phyloP scores from a whole-genome alignment of 2,329 filamentous ascomycete genomes.

The Sodiomyces alkalinus region DNA sequence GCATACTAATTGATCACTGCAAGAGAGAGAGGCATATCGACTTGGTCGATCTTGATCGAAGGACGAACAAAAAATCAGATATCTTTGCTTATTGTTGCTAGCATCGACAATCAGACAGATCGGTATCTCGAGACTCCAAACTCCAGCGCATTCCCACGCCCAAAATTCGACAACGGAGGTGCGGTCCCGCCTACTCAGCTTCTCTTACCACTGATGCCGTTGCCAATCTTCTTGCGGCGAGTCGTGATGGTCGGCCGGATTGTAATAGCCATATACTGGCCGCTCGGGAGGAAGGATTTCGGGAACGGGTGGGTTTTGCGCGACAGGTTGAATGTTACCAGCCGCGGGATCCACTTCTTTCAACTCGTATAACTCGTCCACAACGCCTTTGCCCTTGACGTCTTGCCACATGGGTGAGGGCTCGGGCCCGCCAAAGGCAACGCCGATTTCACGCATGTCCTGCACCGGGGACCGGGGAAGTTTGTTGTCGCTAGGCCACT shows the following conservation, averaged over 20 bases:
- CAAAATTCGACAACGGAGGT: too few relatives aligned
- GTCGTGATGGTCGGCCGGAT: slow-evolving; percentile 9
- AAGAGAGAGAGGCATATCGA: too few relatives aligned
- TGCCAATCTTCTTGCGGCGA: slow-evolving; percentile 8
- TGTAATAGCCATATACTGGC: slow-evolving; percentile 6
- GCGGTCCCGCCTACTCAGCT: too few relatives aligned
- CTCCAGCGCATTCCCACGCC: too few relatives aligned
- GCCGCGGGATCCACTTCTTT: slow-evolving; percentile 25
- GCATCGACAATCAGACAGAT: too few relatives aligned
- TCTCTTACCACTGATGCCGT: slow-evolving; percentile 5
- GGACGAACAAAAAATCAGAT: too few relatives aligned
- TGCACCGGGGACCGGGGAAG: slow-evolving; percentile 4
- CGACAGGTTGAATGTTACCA: slow-evolving; percentile 3
- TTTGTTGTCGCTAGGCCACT: slow-evolving; percentile 19
- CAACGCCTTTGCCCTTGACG: slow-evolving; percentile 24
- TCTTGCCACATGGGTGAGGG: slow-evolving; percentile 16
- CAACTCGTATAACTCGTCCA: slow-evolving; percentile 31
- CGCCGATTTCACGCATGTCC: slow-evolving; percentile 21
- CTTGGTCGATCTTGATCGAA: too few relatives aligned
- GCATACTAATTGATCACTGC: too few relatives aligned
- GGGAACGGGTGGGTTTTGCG: slow-evolving; percentile 13
- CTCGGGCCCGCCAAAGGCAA: slow-evolving; percentile 26
- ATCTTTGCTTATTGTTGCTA: too few relatives aligned
- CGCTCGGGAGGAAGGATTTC: slow-evolving; percentile 35
- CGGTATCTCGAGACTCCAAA: too few relatives aligned